phyloP scores from a whole-genome alignment of 768 basidiomycete genomes.

The Crepidotus variabilis region DNA sequence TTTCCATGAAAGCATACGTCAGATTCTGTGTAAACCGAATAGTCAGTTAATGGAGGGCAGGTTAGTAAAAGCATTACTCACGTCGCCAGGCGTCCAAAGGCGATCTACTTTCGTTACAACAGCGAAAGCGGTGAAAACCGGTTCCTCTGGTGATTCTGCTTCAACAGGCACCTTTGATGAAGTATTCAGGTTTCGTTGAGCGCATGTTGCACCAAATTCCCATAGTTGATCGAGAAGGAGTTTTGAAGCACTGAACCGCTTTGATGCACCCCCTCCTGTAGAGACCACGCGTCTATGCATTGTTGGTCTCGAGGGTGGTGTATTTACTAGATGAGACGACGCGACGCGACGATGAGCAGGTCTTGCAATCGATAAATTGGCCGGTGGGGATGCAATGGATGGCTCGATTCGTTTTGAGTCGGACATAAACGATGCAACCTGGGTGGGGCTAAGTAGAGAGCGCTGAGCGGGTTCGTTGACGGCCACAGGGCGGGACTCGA shows the following conservation, averaged over 20 bases:
- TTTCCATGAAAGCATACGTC: not conserved
- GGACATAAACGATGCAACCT: not conserved
- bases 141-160: not conserved
- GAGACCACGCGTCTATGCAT: not conserved
- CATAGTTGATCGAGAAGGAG: not conserved
- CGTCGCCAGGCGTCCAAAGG: not conserved
- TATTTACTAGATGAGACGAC: not conserved
- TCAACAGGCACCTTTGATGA: not conserved
- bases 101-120: not conserved
- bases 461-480: not conserved
- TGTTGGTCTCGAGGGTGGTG: not conserved
- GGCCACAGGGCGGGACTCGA: not conserved
- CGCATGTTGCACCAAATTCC: not conserved
- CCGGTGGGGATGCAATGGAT: not conserved
- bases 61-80: not conserved
- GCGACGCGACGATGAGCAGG: not conserved
- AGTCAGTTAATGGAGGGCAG: not conserved
- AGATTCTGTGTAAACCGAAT: not conserved
- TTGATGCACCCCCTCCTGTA: not conserved
- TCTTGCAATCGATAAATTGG: not conserved
- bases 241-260: not conserved
- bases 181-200: not conserved
- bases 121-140: not conserved
- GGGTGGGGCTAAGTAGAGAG: not conserved
- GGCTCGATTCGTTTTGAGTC: not conserved